A percentile compares a stretch with the other conserved stretches of the same genome.
Conservation (phyloP, 2,329 filamentous ascomycete species). For the Colletotrichum aenigma region DNA sequence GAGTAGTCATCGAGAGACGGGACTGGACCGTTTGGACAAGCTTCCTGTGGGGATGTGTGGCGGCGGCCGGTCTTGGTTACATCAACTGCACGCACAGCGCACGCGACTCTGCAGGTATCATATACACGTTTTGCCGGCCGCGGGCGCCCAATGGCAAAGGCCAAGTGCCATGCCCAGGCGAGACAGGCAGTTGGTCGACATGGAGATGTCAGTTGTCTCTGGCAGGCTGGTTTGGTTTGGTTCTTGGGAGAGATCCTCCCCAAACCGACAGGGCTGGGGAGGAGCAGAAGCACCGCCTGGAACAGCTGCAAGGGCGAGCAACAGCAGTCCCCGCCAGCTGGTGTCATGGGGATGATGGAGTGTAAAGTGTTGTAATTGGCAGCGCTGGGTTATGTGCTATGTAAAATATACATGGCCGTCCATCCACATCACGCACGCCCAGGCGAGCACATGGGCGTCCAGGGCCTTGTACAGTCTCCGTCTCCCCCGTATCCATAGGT, state of each 20-base stretch:
- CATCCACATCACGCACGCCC: slow-evolving; percentile 13
- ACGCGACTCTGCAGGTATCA: background rate
- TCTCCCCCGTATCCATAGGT: slow-evolving; percentile 2
- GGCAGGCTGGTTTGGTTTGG: background rate
- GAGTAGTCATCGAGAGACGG: slow-evolving; percentile 9
- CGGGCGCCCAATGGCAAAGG: background rate
- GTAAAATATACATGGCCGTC: background rate
- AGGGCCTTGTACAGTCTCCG: slow-evolving; percentile 10
- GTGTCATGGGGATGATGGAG: background rate
- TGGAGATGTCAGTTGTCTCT: background rate
- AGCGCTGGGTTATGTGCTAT: background rate
- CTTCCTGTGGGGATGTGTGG: slow-evolving; percentile 12
- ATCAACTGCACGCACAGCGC: background rate
- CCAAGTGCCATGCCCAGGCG: background rate
- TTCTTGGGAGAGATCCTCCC: background rate
- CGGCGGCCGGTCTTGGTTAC: slow-evolving; percentile 1
- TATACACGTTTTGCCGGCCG: background rate
- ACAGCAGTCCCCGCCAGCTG: background rate
- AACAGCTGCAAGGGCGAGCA: background rate
- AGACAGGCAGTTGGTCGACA: background rate
- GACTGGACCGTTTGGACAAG: slow-evolving; percentile 20
- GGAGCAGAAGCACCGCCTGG: background rate
- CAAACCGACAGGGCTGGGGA: background rate
- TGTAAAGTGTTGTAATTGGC: background rate
- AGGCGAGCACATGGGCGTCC: slow-evolving; percentile 3